These are phyloP conservation scores for Alternaria panax DNA, from an alignment of 2,329 filamentous ascomycete species.

Conservation along the genomic window DNA sequence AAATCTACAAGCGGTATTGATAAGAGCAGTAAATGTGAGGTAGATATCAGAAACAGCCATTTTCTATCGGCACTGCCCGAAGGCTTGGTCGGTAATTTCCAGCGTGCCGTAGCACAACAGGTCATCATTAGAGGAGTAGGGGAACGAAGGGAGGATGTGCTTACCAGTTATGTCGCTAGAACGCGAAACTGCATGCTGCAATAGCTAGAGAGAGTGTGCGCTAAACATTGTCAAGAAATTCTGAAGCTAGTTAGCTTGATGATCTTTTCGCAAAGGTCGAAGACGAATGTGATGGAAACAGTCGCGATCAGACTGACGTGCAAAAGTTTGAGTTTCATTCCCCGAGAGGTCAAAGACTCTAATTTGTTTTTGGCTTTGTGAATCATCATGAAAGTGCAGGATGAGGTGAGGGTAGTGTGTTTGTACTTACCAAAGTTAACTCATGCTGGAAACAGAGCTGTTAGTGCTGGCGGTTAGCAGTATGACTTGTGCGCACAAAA, in stretches of 20 bases:
- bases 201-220: neutral
- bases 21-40: slow-evolving; percentile 11
- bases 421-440: slow-evolving; percentile 22
- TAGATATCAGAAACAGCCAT: slow-evolving; percentile 53
- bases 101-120: slow-evolving; percentile 53
- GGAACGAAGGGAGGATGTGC: neutral
- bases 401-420: slow-evolving; percentile 3
- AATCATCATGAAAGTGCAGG: slow-evolving; percentile 48
- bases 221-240: neutral
- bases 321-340: slow-evolving; percentile 55
- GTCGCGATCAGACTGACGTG: slow-evolving; percentile 54
- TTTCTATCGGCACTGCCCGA: slow-evolving; percentile 50
- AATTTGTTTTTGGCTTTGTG: slow-evolving; percentile 54
- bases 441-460: slow-evolving; percentile 1
- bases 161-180: slow-evolving; percentile 4
- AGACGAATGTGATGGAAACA: slow-evolving; percentile 4
- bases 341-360: slow-evolving; percentile 55
- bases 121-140: slow-evolving; percentile 44
- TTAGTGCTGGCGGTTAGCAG: slow-evolving; percentile 3
- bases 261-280: neutral
- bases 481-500: neutral
- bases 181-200: neutral
- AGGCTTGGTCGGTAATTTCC: slow-evolving; percentile 56
- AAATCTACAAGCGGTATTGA: slow-evolving; percentile 7
- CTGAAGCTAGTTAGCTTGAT: slow-evolving; percentile 25